Base-by-base conservation (phyloP, 2,329 filamentous ascomycete species). In the Botrytis aclada region DNA sequence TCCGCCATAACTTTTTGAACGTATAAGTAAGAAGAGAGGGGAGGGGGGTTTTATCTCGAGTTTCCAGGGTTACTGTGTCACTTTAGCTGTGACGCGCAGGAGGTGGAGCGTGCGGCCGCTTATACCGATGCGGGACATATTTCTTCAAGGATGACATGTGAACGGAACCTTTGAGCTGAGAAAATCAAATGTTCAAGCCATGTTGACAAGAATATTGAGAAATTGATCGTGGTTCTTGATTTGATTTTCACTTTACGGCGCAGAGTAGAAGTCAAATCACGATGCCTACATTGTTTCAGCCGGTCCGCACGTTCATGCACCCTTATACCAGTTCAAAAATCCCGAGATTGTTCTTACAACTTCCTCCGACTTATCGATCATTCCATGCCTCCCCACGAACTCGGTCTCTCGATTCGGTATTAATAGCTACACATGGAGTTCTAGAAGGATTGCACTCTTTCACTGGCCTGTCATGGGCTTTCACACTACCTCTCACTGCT, bases 401-500 rank as follows among this genome's bases (percentile, higher is more conserved):
- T 20, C 81, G 81, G 61, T 81, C 84, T 73, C 76, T 86, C 75
- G 83, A 85, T 74, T 80, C 83, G 71, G 77, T 83, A 58, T 77
- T 87, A 63, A 80, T 82, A 61, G 77, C 82, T 43, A 83, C 86
- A 4, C 84, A 86, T 75, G 79, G 80, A 67, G 78, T 86, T 73
- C 82, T 88, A 70, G 81, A 85, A 72, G 76, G 82, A 39, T 77
- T 94, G 81, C 86, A 89, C 77, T 79, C 79, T 34, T 18, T 82
- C 58, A 84, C 82, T 25, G 81, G 83, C 61, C 81, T 89, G 3
- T 83, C 87, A 71, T 90, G 88, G 88, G 85, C 81, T 12, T 81
- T 83, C 20, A 85, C 86, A 32, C 84, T 90, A 60, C 88, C 88
- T 7, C 80, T 88, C 70, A 83, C 86, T 6, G 88, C 88, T 5